Conservation (phyloP, 140 eudicot species). For the Stevia rebaudiana region DNA sequence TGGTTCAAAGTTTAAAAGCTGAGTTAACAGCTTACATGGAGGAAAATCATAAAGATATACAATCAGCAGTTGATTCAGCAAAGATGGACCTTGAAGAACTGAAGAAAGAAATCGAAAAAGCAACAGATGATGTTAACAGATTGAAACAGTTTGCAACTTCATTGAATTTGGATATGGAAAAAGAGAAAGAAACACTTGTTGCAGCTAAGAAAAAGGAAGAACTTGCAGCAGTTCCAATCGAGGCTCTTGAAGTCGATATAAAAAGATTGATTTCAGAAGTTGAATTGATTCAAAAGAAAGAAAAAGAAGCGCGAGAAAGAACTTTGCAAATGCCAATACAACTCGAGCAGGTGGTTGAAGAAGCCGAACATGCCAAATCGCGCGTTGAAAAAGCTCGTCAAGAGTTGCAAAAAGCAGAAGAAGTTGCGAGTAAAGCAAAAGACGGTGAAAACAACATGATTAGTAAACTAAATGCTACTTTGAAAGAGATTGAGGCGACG, state of each 20-base stretch:
- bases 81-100: conserved; percentile 56
- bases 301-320: conserved; percentile 57
- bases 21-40: conserved; percentile 76
- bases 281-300: conserved; percentile 33
- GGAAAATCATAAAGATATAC: conserved; percentile 38
- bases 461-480: conserved; percentile 45
- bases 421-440: conserved; percentile 50
- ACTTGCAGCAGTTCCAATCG: conserved; percentile 49
- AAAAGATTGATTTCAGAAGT: conserved; percentile 41
- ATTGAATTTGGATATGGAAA: conserved; percentile 53
- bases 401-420: conserved; percentile 49
- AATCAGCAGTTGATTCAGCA: conserved; percentile 41
- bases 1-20: conserved; percentile 43
- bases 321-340: conserved; percentile 48
- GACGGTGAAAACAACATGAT: conserved; percentile 35
- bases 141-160: conserved; percentile 44
- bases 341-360: conserved; percentile 50
- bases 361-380: conserved; percentile 48
- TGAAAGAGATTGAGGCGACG: conserved; percentile 73
- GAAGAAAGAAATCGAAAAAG: conserved; percentile 44
- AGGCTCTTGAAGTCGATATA: conserved; percentile 56
- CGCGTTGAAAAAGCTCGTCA: conserved; percentile 29
- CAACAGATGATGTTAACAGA: conserved; percentile 36
- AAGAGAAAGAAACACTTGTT: conserved; percentile 43
- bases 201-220: conserved; percentile 47